Evolutionary conservation across 108 stramenopile species (phyloP), one percentile per base, ranked within the genome.

Genomic region (Chaetoceros tenuissimus): DNA sequence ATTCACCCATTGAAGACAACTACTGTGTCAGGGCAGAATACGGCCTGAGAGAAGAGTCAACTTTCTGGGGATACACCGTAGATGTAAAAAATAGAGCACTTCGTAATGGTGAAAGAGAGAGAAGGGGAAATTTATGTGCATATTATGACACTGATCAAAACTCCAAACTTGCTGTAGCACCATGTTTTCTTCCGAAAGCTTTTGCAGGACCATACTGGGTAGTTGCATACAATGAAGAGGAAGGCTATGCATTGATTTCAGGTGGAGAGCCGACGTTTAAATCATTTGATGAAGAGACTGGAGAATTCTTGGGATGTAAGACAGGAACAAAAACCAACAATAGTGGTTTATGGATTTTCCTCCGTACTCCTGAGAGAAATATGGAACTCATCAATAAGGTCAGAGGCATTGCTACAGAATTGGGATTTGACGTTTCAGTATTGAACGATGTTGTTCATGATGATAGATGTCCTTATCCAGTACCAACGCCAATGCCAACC

Each of bases 171-270:
- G 53, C 51, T 18, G 78, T 80, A 13, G 78, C 78, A 16, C 74
- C 78, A 0, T 75, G 78, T 51, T 80, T 68, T 50, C 0, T 80
- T 17, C 78, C 78, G 5, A 62, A 62, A 26, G 27, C 23, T 3
- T 45, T 53, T 45, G 68, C 71, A 3, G 78, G 78, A 21, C 74
- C 73, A 21, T 80, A 80, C 53, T 80, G 78, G 78, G 62, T 80
- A 17, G 59, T 80, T 8, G 71, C 56, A 43, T 80, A 80, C 46
- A 46, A 75, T 23, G 78, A 75, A 51, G 44, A 56, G 2, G 57
- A 72, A n/a, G 78, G 78, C 13, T 80, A 72, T 57, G 78, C 78
- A 17, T 45, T 80, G 1, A 52, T 80, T 24, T 64, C 62, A 2
- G 78, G 78, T 18, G 78, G 78, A 24, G 71, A 72, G 57, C 78